Evolutionary conservation across 2,329 filamentous ascomycete species (phyloP), one percentile per base, ranked within the genome.

Genomic region (Tolypocladium nubicola): DNA sequence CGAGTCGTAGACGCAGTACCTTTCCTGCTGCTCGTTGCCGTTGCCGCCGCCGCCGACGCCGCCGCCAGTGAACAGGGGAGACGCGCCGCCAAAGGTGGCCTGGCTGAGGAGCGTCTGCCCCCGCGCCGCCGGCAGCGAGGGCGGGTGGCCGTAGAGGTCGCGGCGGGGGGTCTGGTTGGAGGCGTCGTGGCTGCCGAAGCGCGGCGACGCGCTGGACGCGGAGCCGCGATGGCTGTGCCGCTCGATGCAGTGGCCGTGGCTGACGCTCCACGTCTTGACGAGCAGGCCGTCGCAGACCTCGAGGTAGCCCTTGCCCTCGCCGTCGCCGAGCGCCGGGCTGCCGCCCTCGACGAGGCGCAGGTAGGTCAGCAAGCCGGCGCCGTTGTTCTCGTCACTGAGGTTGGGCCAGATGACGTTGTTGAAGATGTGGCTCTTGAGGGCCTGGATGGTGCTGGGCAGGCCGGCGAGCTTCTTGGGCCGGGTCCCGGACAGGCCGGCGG

Each of bases 401-500:
- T 99, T 99, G 0, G 94, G 94, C 94, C 94, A 99, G 56, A 97
- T 96, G 58, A 96, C 77, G 67, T 97, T 95, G 73, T 99, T 99
- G 77, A 99, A 99, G 59, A 99, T 90, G 72, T 99, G 92, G 0
- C 79, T 85, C 70, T 96, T 97, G 72, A 99, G 86, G 0, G 93
- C 92, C 52, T 90, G 81, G 55, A 99, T 92, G n/a, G 93, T 96
- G 35, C 85, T 87, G 0, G 92, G 90, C 4, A 97, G 76, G 0
- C 89, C 93, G 1, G 93, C 91, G 16, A 99, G 77, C 30, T 88
- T 84, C 72, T 97, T 99, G 0, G 91, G 90, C 35, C 86, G 84
- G 2, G 87, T 83, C 37, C 88, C 89, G 37, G 90, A 87, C 23
- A 95, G 83, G 3, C 89, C 87, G 6, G 94, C 92, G 0, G 93